These are phyloP conservation scores for Leccinum rimulosum DNA, from an alignment of 768 basidiomycete species.

Conservation along the genomic window DNA sequence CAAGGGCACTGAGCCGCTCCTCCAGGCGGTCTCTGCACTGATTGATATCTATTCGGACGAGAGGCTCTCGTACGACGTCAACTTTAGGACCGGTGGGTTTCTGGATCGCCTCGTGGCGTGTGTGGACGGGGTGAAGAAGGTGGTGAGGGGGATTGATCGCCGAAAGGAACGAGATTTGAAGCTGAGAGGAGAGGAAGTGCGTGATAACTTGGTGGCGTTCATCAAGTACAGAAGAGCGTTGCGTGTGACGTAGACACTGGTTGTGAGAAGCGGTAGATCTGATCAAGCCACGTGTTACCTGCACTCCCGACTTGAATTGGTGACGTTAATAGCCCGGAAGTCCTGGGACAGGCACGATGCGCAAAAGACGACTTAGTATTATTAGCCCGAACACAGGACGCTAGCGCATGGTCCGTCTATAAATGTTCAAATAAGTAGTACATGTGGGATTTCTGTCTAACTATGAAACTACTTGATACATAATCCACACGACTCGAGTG, in stretches of 20 bases:
- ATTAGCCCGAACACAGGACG: background rate
- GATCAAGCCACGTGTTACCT: background rate
- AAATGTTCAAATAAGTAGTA: background rate
- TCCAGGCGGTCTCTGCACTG: slow-evolving; percentile 78
- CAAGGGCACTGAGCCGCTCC: slow-evolving; percentile 60
- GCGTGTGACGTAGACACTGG: background rate
- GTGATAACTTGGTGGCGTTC: slow-evolving; percentile 75
- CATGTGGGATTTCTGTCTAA: background rate
- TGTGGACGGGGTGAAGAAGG: slow-evolving; percentile 60
- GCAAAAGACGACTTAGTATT: background rate
- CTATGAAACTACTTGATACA: background rate
- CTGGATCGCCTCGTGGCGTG: slow-evolving; percentile 54
- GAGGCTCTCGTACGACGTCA: slow-evolving; percentile 70
- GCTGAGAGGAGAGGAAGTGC: slow-evolving; percentile 69
- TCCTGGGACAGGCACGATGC: background rate
- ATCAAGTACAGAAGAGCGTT: slow-evolving; percentile 68
- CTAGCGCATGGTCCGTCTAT: background rate
- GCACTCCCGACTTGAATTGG: slow-evolving; percentile 28
- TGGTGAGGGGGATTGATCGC: slow-evolving; percentile 62
- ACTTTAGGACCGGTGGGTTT: slow-evolving; percentile 66
- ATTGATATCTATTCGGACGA: slow-evolving; percentile 96
- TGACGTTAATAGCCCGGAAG: slow-evolving; percentile 47
- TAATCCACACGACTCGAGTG: background rate
- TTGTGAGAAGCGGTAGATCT: background rate
- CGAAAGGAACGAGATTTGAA: slow-evolving; percentile 64